Percentiles rank a stretch among this genome's conserved stretches.
Conservation (phyloP, 1,139 yeast species). For the Yueomyces sp. region DNA sequence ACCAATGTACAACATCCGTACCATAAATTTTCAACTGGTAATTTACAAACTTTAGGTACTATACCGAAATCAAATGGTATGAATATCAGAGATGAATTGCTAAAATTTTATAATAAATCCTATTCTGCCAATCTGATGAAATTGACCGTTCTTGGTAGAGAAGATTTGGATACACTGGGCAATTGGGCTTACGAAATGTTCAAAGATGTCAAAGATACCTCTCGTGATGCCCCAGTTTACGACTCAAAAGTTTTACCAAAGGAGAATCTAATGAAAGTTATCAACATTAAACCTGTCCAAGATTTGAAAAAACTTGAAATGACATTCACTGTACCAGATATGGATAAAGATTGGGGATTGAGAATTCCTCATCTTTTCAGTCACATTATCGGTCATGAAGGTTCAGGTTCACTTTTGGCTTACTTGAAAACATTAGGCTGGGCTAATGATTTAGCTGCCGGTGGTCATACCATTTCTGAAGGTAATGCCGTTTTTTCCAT, state of each 20-base stretch:
- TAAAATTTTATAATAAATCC: constrained; percentile 47
- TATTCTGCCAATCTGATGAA: constrained; percentile 79
- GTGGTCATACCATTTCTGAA: constrained; percentile 54
- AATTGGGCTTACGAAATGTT: constrained; percentile 63
- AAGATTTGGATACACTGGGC: constrained; percentile 58
- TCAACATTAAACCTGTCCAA: constrained; percentile 72
- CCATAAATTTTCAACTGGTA: constrained; percentile 69
- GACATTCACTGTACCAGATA: constrained; percentile 66
- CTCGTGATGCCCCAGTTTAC: constrained; percentile 31
- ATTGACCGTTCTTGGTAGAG: constrained; percentile 73
- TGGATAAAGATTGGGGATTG: constrained; percentile 47
- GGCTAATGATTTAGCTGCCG: constrained; percentile 72
- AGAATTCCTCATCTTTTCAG: constrained; percentile 62
- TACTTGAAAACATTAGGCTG: constrained; percentile 61
- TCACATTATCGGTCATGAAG: constrained; percentile 87
- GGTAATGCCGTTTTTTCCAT: constrained; percentile 58
- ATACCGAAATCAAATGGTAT: constrained; percentile 37
- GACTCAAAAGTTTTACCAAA: constrained; percentile 28
- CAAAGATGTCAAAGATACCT: constrained; percentile 44
- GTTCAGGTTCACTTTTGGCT: constrained; percentile 66
- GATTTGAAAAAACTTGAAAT: constrained; percentile 58
- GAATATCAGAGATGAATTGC: constrained; percentile 53
- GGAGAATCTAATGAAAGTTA: constrained; percentile 39
- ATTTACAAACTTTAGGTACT: constrained; percentile 45
- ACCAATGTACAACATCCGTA: constrained; percentile 65